These are phyloP conservation scores for Cercophora sp. DNA, from an alignment of 495 filamentous ascomycete species.

Conservation along the genomic window DNA sequence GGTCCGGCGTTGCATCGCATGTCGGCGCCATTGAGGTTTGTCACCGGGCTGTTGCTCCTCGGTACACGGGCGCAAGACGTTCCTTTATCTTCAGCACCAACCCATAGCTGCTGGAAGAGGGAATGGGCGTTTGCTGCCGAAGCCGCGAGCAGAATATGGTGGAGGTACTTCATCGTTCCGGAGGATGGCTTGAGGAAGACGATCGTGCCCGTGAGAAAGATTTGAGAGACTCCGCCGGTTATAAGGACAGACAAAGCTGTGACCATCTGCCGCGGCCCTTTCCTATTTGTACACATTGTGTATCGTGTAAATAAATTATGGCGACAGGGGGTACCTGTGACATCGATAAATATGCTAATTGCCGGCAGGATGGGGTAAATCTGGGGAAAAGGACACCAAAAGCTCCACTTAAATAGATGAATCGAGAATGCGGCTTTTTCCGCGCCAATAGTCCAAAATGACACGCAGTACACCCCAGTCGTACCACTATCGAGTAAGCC, in stretches of 20 bases:
- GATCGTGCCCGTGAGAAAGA: constrained; percentile 5
- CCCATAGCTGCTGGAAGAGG: constrained; percentile 13
- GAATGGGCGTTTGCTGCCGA: constrained; percentile 8
- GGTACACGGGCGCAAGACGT: constrained; percentile 33
- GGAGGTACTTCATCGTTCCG: constrained; percentile 6
- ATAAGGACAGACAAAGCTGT: constrained; percentile 5
- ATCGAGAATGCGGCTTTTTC: background rate
- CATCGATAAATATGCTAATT: constrained; percentile 1
- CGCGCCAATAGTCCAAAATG: background rate
- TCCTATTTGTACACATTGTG: constrained; percentile 4
- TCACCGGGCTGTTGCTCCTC: constrained; percentile 34
- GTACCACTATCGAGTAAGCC: too few relatives aligned
- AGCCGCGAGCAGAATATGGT: constrained; percentile 3
- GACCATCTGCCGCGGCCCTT: constrained; percentile 6
- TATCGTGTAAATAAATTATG: constrained; percentile 7
- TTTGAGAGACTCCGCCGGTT: constrained; percentile 7
- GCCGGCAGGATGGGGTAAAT: constrained; percentile 6
- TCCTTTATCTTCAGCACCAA: constrained; percentile 10
- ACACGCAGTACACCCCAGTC: background rate
- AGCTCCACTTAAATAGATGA: constrained; percentile 4
- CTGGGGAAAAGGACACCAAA: constrained; percentile 3
- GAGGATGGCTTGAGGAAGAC: constrained; percentile 1
- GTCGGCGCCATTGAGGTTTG: constrained; percentile 28
- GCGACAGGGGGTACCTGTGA: constrained; percentile 3
- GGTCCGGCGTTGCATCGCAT: constrained; percentile 29